Base-by-base conservation (phyloP, 2,329 filamentous ascomycete species). In the Teratosphaeriaceae sp. region DNA sequence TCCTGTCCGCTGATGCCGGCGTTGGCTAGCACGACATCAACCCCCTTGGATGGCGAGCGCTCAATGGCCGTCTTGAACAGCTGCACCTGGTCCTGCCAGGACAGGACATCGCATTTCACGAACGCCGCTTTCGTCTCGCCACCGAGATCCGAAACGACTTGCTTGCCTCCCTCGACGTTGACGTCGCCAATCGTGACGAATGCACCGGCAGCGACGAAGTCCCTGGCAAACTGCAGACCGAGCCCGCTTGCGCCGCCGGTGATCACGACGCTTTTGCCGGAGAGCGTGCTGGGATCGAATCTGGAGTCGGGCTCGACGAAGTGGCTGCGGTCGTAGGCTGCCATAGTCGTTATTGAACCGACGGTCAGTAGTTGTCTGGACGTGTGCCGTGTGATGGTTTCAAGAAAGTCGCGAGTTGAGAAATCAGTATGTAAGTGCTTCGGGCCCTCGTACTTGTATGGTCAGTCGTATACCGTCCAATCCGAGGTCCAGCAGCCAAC, bases 221-320 rank as follows among this genome's bases (percentile, higher is more conserved):
- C 45, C 12, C 60, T 55, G 27, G 62, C 55, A 34, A 56, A 57
- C 23, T 55, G 56, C 37, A 64, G 60, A 23, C 63, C 63, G 38
- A 65, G 60, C 18, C 63, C 63, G 49, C 59, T 64, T 20, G 61
- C 70, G 9, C 71, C 71, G n/a, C 71, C 70, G 1, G 71, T 74
- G 13, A 74, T 63, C 18, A 74, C 62, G 19, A 72, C 68, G 1
- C 66, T 69, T 49, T 72, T 74, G 21, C 66, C 69, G 3, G 52
- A 57, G 7, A 71, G 49, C 27, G 63, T 59, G 30, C 53, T 56
- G n/a, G 51, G 45, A 49, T 73, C 66, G 8, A 63, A 61, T 6
- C 53, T 49, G 12, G 49, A 46, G 19, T 49, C 18, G n/a, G 35
- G 7, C 9, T 38, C 23, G 35, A 38, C 35, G 18, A 38, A 23